Base-by-base conservation (phyloP, 257 asterid genomes). In the Scutellaria galericulata region DNA sequence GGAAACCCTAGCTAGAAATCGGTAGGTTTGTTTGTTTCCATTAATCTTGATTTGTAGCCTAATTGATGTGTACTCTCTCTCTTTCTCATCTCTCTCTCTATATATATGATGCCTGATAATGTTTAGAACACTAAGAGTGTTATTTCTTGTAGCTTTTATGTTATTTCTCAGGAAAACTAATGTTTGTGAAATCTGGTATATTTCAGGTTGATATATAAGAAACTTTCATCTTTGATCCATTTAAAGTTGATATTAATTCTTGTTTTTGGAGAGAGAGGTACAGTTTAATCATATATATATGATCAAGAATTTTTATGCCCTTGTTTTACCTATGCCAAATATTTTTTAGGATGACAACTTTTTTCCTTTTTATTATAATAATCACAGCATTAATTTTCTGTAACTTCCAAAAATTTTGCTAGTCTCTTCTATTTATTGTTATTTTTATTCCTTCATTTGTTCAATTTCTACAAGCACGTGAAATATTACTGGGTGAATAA, bases 1-100 rank as follows among this genome's bases (percentile, higher is more conserved):
- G 58, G 10, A 84, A 89, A 87, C 90, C 95, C 95, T 86, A 88
- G 87, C 37, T 31, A 31, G 37, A 31, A 76, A 58, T 54, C 60
- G 84, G 73, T 82, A 83, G 87, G 86, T 63, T 69, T 14, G 58
- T 71, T 56, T 79, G 44, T 46, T 67, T 80, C 22, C 55, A 24
- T 64, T 58, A 42, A 55, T 64, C 66, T 70, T 70, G 71, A 41
- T 73, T 68, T 74, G 76, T 76, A 76, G 78, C 31, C 48, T 68
- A 68, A 68, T 31, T 31, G 37, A 31, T 78, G 24, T 61, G 63
- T 67, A 35, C 27, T 62, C 24, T 72, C 39, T 20, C 56, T 65
- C 20, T 20, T 44, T 65, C 20, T 7, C 35, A n/a, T 68, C 4
- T 55, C 1, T 53, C 4, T 60, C 7, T 10, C 7, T 9, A 37